Base-by-base conservation (phyloP, 2,329 filamentous ascomycete genomes). In the Fusarium tupiense region DNA sequence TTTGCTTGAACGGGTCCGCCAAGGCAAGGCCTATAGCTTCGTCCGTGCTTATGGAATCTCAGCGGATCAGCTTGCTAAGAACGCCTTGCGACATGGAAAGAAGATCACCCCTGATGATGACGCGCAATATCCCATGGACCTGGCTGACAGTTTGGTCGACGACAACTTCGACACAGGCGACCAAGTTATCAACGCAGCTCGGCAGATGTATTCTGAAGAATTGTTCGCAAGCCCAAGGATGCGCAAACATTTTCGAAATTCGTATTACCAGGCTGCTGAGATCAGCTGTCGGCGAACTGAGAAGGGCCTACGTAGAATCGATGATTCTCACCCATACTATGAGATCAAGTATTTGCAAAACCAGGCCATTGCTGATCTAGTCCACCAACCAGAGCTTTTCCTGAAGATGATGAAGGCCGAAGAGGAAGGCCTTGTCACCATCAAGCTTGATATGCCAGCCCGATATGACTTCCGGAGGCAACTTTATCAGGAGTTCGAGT, bases 351-450 rank as follows among this genome's bases (percentile, higher is more conserved):
- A 99, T 78, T 88, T 99, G 26, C 91, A 94, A 73, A 95, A 96
- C 77, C 95, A 98, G 82, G 93, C 94, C 13, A 93, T 98, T 70
- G 86, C 87, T 47, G 93, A 96, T 75, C 89, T 98, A 67, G 93
- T 94, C 6, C 90, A 91, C 60, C 91, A 93, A 61, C 96, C 96
- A 3, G 95, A 98, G 74, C 87, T 98, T 33, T 99, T 96, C 81
- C 85, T 99, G 64, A 96, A 97, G 84, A 99, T 99, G 96, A 91
- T 98, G 82, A 97, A 95, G 81, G 96, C 96, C 4, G 96, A 99
- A 82, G 93, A 96, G 78, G 96, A 99, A 81, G 95, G 96, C 6
- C 86, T 99, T 3, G 89, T 99, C 20, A 94, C 97, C 67, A 94
- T 99, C 62, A 91, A 90, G 76, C 90, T 98, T 24, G 89, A 89